Percentiles rank a stretch among this genome's conserved stretches.
Conservation (phyloP, 2,329 filamentous ascomycete species). For the Claviceps maximensis region DNA sequence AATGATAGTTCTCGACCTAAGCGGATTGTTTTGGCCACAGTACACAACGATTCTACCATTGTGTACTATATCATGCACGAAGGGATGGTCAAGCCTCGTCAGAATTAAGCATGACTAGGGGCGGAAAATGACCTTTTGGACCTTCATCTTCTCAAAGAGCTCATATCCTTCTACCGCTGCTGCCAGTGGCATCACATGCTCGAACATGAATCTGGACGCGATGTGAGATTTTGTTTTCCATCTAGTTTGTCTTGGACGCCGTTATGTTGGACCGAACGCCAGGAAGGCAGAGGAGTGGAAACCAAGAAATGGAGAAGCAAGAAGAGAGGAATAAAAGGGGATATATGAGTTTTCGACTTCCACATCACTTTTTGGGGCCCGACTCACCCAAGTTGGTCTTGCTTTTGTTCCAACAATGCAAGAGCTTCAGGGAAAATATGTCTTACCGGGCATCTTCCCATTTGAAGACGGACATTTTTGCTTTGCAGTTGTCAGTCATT, state of each 20-base stretch:
- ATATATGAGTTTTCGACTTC: neutral
- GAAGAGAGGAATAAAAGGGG: neutral
- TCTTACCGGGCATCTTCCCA: slow-evolving; percentile 65
- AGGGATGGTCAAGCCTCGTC: slow-evolving; percentile 73
- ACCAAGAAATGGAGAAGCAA: neutral
- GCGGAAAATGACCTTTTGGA: slow-evolving; percentile 60
- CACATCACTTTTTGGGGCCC: neutral
- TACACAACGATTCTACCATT: slow-evolving; percentile 70
- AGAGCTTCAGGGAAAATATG: slow-evolving; percentile 56
- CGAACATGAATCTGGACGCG: slow-evolving; percentile 56
- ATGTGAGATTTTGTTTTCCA: neutral
- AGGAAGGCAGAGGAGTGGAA: neutral
- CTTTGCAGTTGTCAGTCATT: slow-evolving; percentile 20
- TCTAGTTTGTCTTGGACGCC: neutral
- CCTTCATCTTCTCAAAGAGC: slow-evolving; percentile 59
- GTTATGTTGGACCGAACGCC: neutral
- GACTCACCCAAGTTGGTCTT: slow-evolving; percentile 51
- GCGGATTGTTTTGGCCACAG: slow-evolving; percentile 58
- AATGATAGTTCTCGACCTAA: slow-evolving; percentile 40
- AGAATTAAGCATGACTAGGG: slow-evolving; percentile 48
- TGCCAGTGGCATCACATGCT: slow-evolving; percentile 58
- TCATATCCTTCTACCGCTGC: slow-evolving; percentile 56
- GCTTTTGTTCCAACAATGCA: slow-evolving; percentile 49
- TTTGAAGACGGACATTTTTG: slow-evolving; percentile 61
- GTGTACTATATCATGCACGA: slow-evolving; percentile 79